These are phyloP conservation scores for Trametes pubescens DNA, from an alignment of 1,284 basidiomycete genomes.

Conservation along the genomic window DNA sequence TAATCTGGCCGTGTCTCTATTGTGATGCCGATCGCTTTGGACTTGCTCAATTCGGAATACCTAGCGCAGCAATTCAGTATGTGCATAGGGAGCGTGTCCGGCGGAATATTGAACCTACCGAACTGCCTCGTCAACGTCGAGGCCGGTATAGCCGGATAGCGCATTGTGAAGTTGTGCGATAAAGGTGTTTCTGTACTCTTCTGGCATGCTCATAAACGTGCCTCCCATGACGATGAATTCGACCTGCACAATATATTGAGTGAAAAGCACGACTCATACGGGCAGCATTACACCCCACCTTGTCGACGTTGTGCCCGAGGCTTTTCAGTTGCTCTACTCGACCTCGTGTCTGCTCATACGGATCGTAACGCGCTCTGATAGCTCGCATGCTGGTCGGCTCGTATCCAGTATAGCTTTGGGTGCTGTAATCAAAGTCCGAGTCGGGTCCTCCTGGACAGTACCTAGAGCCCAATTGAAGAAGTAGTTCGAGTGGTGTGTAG, in stretches of 20 bases:
- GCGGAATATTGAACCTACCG: constrained; percentile 51
- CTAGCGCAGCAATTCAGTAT: constrained; percentile 46
- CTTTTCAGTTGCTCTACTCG: constrained; percentile 95
- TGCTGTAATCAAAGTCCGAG: constrained; percentile 99
- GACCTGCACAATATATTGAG: constrained; percentile 58
- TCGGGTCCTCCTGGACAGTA: constrained; percentile 99
- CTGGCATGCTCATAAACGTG: constrained; percentile 99
- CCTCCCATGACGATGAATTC: constrained; percentile 99
- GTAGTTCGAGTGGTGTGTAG: constrained; percentile 7
- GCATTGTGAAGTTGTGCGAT: constrained; percentile 98
- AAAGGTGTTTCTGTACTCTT: constrained; percentile 94
- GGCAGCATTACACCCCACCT: constrained; percentile 57
- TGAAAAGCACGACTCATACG: not conserved
- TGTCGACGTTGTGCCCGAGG: constrained; percentile 97
- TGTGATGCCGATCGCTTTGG: constrained; percentile 98
- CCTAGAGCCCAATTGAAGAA: constrained; percentile 48
- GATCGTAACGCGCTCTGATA: constrained; percentile 97
- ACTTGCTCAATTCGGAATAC: constrained; percentile 96
- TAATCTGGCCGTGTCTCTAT: constrained; percentile 99
- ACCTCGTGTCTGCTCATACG: constrained; percentile 96
- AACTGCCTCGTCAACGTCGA: constrained; percentile 98
- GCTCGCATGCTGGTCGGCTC: constrained; percentile 99
- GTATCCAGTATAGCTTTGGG: constrained; percentile 97
- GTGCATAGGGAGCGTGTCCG: constrained; percentile 2
- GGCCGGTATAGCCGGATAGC: constrained; percentile 92